Evolutionary conservation across 176 grass and related monocot species (phyloP).

Genomic region (Zizania latifolia): DNA sequence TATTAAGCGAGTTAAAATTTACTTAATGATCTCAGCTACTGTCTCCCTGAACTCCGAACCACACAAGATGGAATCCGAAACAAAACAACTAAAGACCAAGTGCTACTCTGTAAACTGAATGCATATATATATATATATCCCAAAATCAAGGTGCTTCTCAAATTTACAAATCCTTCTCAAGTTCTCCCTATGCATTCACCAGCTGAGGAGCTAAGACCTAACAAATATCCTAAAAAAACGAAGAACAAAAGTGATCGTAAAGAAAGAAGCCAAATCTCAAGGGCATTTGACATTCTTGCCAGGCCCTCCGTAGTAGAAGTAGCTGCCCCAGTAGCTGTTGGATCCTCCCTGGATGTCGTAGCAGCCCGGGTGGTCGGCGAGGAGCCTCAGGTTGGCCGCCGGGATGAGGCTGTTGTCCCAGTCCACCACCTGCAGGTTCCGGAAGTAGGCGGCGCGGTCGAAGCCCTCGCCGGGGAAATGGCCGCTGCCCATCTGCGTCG

Average conservation of each 20-base stretch:
- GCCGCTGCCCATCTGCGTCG: conserved; percentile 90
- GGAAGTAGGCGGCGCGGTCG: conserved; percentile 71
- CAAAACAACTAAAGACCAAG: not conserved
- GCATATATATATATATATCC: not conserved
- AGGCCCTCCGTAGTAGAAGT: conserved; percentile 86
- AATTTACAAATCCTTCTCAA: conserved; percentile 23
- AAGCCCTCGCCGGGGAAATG: conserved; percentile 65
- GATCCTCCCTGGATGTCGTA: conserved; percentile 68
- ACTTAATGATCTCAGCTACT: not conserved
- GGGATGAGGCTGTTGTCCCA: conserved; percentile 87
- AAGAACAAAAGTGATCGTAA: not conserved
- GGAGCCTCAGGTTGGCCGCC: conserved; percentile 45
- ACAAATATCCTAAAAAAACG: conserved; percentile 16
- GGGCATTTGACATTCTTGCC: conserved; percentile 68
- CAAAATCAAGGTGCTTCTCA: not conserved
- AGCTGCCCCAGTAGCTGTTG: conserved; percentile 59
- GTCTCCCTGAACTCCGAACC: not conserved
- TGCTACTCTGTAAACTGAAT: not conserved
- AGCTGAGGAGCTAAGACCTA: conserved; percentile 7
- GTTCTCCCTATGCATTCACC: conserved; percentile 4
- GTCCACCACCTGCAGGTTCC: conserved; percentile 78
- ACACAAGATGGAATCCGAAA: not conserved
- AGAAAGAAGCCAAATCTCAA: conserved; percentile 3
- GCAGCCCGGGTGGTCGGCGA: conserved; percentile 69
- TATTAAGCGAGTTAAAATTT: not conserved